A percentile compares a stretch with the other conserved stretches of the same genome.
phyloP scores from a whole-genome alignment of 1,139 yeast species.

The Kurtzmaniella natalensis region DNA sequence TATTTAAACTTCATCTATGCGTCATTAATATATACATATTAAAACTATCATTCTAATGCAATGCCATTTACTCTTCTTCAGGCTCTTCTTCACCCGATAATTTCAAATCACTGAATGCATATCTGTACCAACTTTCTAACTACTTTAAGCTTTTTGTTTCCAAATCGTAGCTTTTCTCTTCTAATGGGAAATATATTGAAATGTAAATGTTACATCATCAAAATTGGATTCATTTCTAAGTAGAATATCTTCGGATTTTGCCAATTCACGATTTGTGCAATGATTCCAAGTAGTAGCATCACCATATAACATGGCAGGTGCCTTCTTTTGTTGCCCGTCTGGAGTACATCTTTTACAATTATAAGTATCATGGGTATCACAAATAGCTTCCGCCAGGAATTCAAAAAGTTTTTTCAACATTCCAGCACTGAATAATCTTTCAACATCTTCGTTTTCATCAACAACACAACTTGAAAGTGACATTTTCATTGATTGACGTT shows the following conservation, averaged over 20 bases:
- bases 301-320: slow-evolving; percentile 93
- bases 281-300: slow-evolving; percentile 99
- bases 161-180: no score
- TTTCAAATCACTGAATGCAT: no score
- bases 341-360: slow-evolving; percentile 75
- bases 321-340: slow-evolving; percentile 56
- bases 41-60: no score
- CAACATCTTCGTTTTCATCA: slow-evolving; percentile 94
- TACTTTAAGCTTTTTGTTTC: no score
- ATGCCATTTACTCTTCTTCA: no score
- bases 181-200: slow-evolving; percentile 85
- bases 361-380: slow-evolving; percentile 93
- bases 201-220: slow-evolving; percentile 77
- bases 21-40: no score
- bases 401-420: slow-evolving; percentile 72
- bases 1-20: no score
- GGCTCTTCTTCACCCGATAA: no score
- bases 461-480: slow-evolving; percentile 94
- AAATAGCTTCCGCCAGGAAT: slow-evolving; percentile 61
- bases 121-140: no score
- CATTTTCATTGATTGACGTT: slow-evolving; percentile 94
- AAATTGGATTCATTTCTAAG: slow-evolving; percentile 67
- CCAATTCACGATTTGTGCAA: slow-evolving; percentile 57
- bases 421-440: slow-evolving; percentile 82
- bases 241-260: slow-evolving; percentile 68